Evolutionary conservation across 2,329 filamentous ascomycete species (phyloP).

Genomic region (Cadophora sp.): DNA sequence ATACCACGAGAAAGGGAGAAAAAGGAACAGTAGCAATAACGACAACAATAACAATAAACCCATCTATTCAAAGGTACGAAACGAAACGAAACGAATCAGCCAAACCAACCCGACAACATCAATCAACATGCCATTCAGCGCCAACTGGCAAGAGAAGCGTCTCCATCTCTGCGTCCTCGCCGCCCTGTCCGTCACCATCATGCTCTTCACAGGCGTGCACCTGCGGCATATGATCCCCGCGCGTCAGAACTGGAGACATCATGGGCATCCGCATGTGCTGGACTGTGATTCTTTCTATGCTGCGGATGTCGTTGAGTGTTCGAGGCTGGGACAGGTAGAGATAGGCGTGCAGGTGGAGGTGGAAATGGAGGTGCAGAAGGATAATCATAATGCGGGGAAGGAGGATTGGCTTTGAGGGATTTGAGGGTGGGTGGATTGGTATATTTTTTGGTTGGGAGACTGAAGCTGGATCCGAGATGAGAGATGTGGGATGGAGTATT

Average conservation of each 20-base stretch:
- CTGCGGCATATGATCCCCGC: conserved; percentile 32
- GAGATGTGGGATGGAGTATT: too few species aligned
- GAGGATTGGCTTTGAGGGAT: conserved; percentile 24
- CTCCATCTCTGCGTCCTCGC: conserved; percentile 32
- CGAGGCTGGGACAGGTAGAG: background rate
- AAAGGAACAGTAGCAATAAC: too few species aligned
- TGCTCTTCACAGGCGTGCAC: conserved; percentile 37
- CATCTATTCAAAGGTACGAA: background rate
- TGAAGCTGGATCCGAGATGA: too few species aligned
- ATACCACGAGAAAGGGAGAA: background rate
- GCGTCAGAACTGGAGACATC: conserved; percentile 11
- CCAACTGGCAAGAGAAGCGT: conserved; percentile 30
- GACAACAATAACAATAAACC: background rate
- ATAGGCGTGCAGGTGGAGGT: background rate
- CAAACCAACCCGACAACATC: background rate
- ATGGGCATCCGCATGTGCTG: conserved; percentile 10
- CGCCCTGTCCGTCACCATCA: conserved; percentile 34
- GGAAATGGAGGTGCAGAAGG: background rate
- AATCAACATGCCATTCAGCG: conserved; percentile 28
- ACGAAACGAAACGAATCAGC: background rate
- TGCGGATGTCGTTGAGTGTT: conserved; percentile 20
- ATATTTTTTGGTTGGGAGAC: background rate
- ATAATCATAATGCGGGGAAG: background rate
- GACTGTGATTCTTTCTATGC: conserved; percentile 25
- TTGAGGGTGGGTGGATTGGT: background rate